Conservation (phyloP, 1,139 yeast genomes). For the Saccharomyces hybrid region DNA sequence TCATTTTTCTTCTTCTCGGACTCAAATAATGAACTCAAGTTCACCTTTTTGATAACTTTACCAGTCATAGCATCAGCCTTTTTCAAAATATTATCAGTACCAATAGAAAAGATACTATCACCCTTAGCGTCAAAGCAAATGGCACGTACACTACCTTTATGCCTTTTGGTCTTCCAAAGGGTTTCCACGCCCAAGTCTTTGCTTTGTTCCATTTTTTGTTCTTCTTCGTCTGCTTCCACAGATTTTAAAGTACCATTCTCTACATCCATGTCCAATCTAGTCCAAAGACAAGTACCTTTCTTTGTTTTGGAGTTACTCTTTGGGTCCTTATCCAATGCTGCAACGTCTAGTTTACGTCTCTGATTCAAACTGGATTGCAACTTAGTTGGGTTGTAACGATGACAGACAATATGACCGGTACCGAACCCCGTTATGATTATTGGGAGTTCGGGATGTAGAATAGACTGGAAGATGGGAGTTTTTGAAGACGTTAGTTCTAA, state of each 20-base stretch:
- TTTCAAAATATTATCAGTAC: conserved; percentile 74
- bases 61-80: conserved; percentile 70
- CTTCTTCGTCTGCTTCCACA: conserved; percentile 16
- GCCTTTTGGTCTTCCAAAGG: conserved; percentile 84
- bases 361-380: conserved; percentile 31
- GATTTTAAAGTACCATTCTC: conserved; percentile 34
- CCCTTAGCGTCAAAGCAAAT: conserved; percentile 56
- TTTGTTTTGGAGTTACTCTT: conserved; percentile 32
- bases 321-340: conserved; percentile 31
- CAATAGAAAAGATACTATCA: conserved; percentile 51
- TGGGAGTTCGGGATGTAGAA: conserved; percentile 71
- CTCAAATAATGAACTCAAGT: conserved; percentile 16
- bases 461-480: conserved; percentile 45
- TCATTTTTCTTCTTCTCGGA: conserved; percentile 6
- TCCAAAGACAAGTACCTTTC: conserved; percentile 40
- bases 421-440: conserved; percentile 65
- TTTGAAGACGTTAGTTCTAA: background rate
- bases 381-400: conserved; percentile 44
- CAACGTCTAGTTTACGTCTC: conserved; percentile 18
- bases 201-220: background rate
- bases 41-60: conserved; percentile 54
- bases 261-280: conserved; percentile 32
- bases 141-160: conserved; percentile 80
- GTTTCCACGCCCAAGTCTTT: conserved; percentile 29
- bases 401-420: conserved; percentile 63